A percentile compares a stretch with the other conserved stretches of the same genome.
Conservation (phyloP, 495 filamentous ascomycete genomes). For the Extremus antarcticus region DNA sequence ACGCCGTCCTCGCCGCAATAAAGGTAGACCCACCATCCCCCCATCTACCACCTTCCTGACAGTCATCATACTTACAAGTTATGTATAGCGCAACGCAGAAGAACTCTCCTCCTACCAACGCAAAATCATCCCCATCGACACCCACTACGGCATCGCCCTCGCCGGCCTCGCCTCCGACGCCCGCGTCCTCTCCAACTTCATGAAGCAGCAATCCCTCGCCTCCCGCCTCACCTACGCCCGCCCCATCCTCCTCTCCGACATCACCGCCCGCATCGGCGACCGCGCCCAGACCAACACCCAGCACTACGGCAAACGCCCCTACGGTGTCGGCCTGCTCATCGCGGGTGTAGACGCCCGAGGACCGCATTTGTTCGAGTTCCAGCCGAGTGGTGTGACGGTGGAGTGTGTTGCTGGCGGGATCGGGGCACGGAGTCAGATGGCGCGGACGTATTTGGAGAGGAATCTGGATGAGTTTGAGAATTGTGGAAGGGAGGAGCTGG, state of each 20-base stretch:
- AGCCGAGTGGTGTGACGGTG: slow-evolving; percentile 87
- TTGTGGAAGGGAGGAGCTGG: slow-evolving; percentile 67
- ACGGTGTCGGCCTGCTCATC: slow-evolving; percentile 88
- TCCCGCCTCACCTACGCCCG: slow-evolving; percentile 92
- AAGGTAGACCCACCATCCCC: slow-evolving; percentile 52
- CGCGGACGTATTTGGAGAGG: slow-evolving; percentile 88
- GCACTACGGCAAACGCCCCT: slow-evolving; percentile 91
- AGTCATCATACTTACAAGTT: slow-evolving; percentile 3
- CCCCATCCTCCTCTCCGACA: slow-evolving; percentile 73
- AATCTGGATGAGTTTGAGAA: slow-evolving; percentile 71
- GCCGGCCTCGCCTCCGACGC: slow-evolving; percentile 96
- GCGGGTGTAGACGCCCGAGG: slow-evolving; percentile 89
- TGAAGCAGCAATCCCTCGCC: slow-evolving; percentile 97
- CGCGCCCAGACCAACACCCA: slow-evolving; percentile 97
- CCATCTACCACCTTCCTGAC: neutral
- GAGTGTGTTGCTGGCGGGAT: slow-evolving; percentile 96
- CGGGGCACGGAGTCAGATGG: slow-evolving; percentile 92
- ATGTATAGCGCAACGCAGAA: slow-evolving; percentile 81
- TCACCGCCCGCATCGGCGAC: slow-evolving; percentile 83
- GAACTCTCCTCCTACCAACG: slow-evolving; percentile 99
- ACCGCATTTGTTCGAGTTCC: slow-evolving; percentile 96
- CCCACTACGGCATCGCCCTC: slow-evolving; percentile 89
- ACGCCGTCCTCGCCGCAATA: slow-evolving; percentile 87
- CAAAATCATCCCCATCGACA: slow-evolving; percentile 93
- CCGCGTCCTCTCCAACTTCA: slow-evolving; percentile 98